Conservation (phyloP, 352 stramenopile genomes). For the Globisporangium takayamanum region DNA sequence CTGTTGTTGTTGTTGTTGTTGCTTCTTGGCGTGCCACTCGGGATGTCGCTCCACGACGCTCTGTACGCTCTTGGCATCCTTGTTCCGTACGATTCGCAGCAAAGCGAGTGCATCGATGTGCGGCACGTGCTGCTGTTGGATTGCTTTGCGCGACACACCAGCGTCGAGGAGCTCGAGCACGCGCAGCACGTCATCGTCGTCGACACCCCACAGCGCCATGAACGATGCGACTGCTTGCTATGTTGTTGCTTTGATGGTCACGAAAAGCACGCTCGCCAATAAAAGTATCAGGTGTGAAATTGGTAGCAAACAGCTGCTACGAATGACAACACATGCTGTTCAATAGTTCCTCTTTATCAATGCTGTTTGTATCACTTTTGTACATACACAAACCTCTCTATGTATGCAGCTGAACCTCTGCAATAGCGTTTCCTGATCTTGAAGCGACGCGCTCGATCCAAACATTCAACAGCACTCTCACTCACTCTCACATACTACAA, state of each 20-base stretch:
- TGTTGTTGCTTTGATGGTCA: too few species aligned
- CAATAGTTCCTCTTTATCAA: too few species aligned
- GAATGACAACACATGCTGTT: too few species aligned
- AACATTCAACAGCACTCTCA: too few species aligned
- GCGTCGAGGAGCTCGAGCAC: slow-evolving; percentile 3
- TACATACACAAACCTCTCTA: too few species aligned
- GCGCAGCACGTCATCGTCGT: slow-evolving; percentile 4
- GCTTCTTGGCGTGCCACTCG: background rate
- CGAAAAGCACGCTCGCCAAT: too few species aligned
- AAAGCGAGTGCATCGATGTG: slow-evolving; percentile 1
- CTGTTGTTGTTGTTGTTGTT: background rate
- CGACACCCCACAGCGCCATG: background rate
- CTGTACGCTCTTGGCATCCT: background rate
- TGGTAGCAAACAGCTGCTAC: too few species aligned
- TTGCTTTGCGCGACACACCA: background rate
- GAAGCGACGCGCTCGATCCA: too few species aligned
- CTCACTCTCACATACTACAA: background rate
- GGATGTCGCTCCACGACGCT: slow-evolving; percentile 1
- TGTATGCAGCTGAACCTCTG: too few species aligned
- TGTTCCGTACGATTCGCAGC: background rate
- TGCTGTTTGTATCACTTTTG: too few species aligned
- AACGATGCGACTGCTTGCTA: too few species aligned
- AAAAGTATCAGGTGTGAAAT: too few species aligned
- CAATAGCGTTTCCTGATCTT: background rate
- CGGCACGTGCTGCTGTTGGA: background rate